phyloP scores from a whole-genome alignment of 177 flowering plant species.

The Vitis hybrid region DNA sequence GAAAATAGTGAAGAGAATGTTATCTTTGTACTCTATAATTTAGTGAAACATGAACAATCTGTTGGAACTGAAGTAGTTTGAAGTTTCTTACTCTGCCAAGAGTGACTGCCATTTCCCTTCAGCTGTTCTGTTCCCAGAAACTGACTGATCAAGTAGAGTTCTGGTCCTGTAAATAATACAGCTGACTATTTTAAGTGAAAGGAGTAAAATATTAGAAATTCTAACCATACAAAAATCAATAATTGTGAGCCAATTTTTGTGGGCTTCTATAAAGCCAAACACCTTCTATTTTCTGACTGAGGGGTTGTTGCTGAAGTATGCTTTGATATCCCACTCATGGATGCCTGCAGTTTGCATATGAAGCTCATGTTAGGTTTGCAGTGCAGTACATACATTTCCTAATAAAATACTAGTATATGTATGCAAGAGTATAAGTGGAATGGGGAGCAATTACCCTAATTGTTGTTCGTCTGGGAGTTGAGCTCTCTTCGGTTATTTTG shows the following conservation, averaged over 20 bases:
- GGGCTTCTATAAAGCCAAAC: constrained; percentile 2
- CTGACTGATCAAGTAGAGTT: constrained; percentile 25
- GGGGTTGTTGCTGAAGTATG: constrained; percentile 26
- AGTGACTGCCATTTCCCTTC: constrained; percentile 35
- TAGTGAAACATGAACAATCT: neutral
- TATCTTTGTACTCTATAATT: too few relatives aligned
- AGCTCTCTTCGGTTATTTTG: constrained; percentile 29
- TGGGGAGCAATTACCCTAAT: constrained; percentile 34
- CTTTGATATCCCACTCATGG: constrained; percentile 35
- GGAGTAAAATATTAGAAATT: neutral
- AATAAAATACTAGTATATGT: neutral
- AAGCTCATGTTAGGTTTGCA: constrained; percentile 6
- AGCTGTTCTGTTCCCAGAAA: constrained; percentile 33
- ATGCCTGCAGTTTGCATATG: constrained; percentile 43
- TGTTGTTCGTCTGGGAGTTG: constrained; percentile 28
- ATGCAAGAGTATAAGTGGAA: neutral
- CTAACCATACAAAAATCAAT: neutral
- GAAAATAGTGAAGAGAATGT: too few relatives aligned
- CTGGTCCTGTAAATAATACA: constrained; percentile 37
- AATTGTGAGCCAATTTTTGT: neutral
- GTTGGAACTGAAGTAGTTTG: neutral
- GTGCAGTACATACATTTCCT: neutral
- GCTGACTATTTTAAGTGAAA: neutral
- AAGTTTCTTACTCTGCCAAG: constrained; percentile 39
- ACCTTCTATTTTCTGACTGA: constrained; percentile 52